A percentile compares a stretch with the other conserved stretches of the same genome.
Evolutionary conservation across 345 rosid species (phyloP).

Genomic region (Raphanus sativus): DNA sequence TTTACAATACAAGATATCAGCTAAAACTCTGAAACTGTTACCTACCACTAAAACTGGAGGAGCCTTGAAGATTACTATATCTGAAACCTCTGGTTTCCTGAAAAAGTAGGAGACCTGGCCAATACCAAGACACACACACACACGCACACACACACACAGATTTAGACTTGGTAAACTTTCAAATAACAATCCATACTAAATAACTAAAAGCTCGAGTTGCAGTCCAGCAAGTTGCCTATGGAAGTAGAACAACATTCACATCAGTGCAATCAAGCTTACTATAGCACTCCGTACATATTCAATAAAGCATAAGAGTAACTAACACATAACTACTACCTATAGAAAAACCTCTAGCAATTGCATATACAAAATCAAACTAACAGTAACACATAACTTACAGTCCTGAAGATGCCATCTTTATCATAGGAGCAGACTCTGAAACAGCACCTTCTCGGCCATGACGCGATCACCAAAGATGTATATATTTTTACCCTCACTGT

Average conservation of each 20-base stretch:
- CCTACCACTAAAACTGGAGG: constrained; percentile 72
- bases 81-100: constrained; percentile 79
- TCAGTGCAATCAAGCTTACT: not conserved
- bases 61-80: constrained; percentile 79
- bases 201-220: not conserved
- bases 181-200: not conserved
- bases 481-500: too few species aligned
- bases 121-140: not conserved
- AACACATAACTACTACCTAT: not conserved
- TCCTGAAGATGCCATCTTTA: too few species aligned
- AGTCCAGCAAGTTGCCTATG: not conserved
- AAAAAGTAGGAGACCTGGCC: constrained; percentile 77
- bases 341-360: too few species aligned
- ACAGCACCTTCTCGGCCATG: constrained; percentile 76
- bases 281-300: not conserved
- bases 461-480: constrained; percentile 52
- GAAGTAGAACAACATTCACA: not conserved
- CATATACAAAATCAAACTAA: too few species aligned
- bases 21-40: not conserved
- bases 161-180: too few species aligned
- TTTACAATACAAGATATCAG: not conserved
- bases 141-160: constrained; percentile 11
- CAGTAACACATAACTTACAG: too few species aligned
- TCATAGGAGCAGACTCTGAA: not conserved
- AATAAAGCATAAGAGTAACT: not conserved